Evolutionary conservation across 768 basidiomycete genomes (phyloP).

Genomic region (Auricularia sp.): DNA sequence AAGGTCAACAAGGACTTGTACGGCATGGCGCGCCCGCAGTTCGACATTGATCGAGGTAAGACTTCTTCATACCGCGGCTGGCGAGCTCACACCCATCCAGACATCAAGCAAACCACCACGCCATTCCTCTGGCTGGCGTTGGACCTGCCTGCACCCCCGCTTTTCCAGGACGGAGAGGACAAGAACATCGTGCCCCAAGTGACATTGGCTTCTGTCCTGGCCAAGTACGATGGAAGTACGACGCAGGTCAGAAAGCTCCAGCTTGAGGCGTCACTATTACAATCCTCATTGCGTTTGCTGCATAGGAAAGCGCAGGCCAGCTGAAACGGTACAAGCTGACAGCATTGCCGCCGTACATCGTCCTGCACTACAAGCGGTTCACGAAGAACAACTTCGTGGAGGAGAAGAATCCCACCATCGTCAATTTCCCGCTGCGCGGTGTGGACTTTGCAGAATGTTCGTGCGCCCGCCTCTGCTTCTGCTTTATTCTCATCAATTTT

Average conservation of each 20-base stretch:
- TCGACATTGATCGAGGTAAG: slow-evolving; percentile 89
- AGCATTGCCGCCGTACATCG: slow-evolving; percentile 80
- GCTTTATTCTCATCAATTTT: slow-evolving; percentile 13
- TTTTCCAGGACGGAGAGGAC: slow-evolving; percentile 92
- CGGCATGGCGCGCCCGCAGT: slow-evolving; percentile 71
- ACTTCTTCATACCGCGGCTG: too few relatives aligned
- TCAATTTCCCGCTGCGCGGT: slow-evolving; percentile 91
- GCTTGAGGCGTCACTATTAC: too few relatives aligned
- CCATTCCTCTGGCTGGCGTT: slow-evolving; percentile 95
- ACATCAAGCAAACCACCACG: slow-evolving; percentile 73
- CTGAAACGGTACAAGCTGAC: slow-evolving; percentile 86
- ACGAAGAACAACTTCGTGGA: slow-evolving; percentile 94
- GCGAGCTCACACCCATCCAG: slow-evolving; percentile 26
- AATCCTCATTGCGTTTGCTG: not conserved
- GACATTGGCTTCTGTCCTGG: slow-evolving; percentile 75
- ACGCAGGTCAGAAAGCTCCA: slow-evolving; percentile 59
- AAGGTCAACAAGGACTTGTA: slow-evolving; percentile 70
- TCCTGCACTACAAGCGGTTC: slow-evolving; percentile 93
- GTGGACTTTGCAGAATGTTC: slow-evolving; percentile 87
- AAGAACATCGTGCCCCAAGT: slow-evolving; percentile 99
- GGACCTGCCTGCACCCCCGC: slow-evolving; percentile 92
- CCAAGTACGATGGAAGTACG: slow-evolving; percentile 88
- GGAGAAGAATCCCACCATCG: slow-evolving; percentile 97
- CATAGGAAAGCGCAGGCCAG: slow-evolving; percentile 73
- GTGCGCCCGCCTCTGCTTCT: slow-evolving; percentile 21